Conservation (phyloP, 2,329 filamentous ascomycete genomes). For the Cladosporium sphaerospermum region DNA sequence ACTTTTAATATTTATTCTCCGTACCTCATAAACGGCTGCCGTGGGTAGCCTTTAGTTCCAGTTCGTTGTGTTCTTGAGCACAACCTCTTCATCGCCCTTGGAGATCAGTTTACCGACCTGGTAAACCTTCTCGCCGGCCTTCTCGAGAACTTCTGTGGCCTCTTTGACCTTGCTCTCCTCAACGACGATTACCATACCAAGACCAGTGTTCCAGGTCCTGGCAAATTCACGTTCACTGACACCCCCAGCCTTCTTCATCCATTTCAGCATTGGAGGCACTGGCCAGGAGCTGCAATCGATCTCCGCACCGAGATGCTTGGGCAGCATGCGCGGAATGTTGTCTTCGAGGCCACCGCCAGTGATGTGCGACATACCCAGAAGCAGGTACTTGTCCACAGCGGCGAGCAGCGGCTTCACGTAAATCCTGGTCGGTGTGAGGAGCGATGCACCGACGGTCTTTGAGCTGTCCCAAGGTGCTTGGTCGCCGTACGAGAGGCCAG, state of each 20-base stretch:
- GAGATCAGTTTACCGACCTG: constrained; percentile 65
- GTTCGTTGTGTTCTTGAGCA: constrained; percentile 55
- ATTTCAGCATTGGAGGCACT: constrained; percentile 73
- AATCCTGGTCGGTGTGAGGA: constrained; percentile 86
- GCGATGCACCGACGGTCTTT: constrained; percentile 62
- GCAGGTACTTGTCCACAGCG: constrained; percentile 52
- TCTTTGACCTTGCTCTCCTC: constrained; percentile 55
- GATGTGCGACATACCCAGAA: constrained; percentile 95
- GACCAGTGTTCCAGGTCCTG: constrained; percentile 86
- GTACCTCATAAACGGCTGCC: too few species aligned
- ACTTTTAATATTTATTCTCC: too few species aligned
- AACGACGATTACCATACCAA: constrained; percentile 91
- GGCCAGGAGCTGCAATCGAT: constrained; percentile 73
- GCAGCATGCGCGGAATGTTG: constrained; percentile 92
- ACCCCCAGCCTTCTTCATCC: constrained; percentile 71
- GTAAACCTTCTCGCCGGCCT: constrained; percentile 69
- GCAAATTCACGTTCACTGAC: constrained; percentile 76
- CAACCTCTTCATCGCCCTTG: constrained; percentile 53
- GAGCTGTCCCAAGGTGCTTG: constrained; percentile 67
- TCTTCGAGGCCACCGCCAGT: constrained; percentile 89
- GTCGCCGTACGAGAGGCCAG: constrained; percentile 65
- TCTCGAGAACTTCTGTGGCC: constrained; percentile 55
- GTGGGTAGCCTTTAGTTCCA: constrained; percentile 27
- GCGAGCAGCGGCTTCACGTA: constrained; percentile 71
- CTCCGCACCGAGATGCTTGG: constrained; percentile 67